A percentile compares a stretch with the other conserved stretches of the same genome.
phyloP scores from a whole-genome alignment of 2,329 filamentous ascomycete genomes.

The Trichoderma sp. region DNA sequence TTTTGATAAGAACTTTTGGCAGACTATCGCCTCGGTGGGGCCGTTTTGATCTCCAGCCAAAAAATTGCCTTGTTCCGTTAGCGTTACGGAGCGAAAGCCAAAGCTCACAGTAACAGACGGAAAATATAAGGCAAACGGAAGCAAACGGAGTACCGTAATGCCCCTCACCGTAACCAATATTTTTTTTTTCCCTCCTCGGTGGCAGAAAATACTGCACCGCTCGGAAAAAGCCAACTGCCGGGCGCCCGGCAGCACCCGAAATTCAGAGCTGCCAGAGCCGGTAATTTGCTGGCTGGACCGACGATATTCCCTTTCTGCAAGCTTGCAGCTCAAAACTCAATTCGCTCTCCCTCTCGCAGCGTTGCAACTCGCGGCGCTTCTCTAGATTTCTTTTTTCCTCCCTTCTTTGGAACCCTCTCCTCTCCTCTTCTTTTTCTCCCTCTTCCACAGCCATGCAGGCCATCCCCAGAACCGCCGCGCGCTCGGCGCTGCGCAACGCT shows the following conservation, averaged over 20 bases:
- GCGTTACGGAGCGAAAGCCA: neutral
- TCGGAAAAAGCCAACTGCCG: constrained; percentile 29
- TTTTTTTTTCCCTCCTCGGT: neutral
- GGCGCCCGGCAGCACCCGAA: constrained; percentile 26
- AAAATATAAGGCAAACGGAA: neutral
- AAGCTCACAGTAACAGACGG: neutral
- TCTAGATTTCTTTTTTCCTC: neutral
- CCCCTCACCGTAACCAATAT: constrained; percentile 13
- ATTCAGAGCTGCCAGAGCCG: constrained; percentile 14
- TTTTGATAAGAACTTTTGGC: constrained; percentile 18
- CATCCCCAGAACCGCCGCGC: constrained; percentile 67
- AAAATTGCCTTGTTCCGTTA: neutral
- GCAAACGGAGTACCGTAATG: neutral
- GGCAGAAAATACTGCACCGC: neutral
- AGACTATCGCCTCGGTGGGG: constrained; percentile 11
- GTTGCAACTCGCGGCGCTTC: constrained; percentile 25
- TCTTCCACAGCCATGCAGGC: constrained; percentile 67
- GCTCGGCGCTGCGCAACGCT: constrained; percentile 64
- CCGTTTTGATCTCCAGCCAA: neutral
- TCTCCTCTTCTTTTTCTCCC: constrained; percentile 14
- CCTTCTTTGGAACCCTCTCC: constrained; percentile 18
- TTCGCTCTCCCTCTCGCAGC: constrained; percentile 22
- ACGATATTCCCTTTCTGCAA: constrained; percentile 22
- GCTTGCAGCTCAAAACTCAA: constrained; percentile 23
- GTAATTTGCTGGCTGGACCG: constrained; percentile 11